Evolutionary conservation across 352 stramenopile species (phyloP).

Genomic region (Pythium chondricola): DNA sequence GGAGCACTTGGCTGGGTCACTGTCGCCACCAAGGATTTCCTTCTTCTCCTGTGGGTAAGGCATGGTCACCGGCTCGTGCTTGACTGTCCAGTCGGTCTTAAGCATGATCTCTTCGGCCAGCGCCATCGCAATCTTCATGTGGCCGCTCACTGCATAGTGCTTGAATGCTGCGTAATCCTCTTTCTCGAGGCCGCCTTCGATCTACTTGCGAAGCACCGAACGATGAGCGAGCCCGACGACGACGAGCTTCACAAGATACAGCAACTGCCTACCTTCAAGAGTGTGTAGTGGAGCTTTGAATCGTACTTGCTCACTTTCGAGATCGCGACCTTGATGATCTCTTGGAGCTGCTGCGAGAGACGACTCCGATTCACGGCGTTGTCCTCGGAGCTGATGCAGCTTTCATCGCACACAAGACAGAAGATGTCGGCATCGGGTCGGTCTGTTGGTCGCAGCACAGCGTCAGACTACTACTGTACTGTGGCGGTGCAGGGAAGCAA

Average conservation of each 20-base stretch:
- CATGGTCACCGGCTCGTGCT: slow-evolving; percentile 49
- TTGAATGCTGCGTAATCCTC: slow-evolving; percentile 75
- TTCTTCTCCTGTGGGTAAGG: slow-evolving; percentile 76
- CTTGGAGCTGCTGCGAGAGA: slow-evolving; percentile 72
- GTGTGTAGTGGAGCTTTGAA: slow-evolving; percentile 76
- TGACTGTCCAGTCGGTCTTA: slow-evolving; percentile 54
- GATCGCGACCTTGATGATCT: slow-evolving; percentile 84
- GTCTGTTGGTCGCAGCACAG: slow-evolving; percentile 46
- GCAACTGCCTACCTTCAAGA: slow-evolving; percentile 46
- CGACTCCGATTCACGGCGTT: slow-evolving; percentile 68
- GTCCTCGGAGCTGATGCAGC: slow-evolving; percentile 75
- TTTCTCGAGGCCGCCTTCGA: slow-evolving; percentile 55
- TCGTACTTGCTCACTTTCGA: slow-evolving; percentile 73
- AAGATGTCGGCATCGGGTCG: slow-evolving; percentile 80
- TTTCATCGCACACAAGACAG: slow-evolving; percentile 81
- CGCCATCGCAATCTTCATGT: slow-evolving; percentile 75
- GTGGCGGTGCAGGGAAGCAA: neutral
- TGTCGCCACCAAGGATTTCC: slow-evolving; percentile 67
- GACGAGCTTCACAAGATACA: neutral
- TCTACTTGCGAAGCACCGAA: slow-evolving; percentile 16
- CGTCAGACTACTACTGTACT: neutral
- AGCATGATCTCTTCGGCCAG: slow-evolving; percentile 69
- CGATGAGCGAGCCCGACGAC: too few relatives aligned
- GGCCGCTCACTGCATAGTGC: slow-evolving; percentile 78
- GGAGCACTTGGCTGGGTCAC: too few relatives aligned